These are phyloP conservation scores for Pseudocercospora cruenta DNA, from an alignment of 2,329 filamentous ascomycete species.

Conservation along the genomic window DNA sequence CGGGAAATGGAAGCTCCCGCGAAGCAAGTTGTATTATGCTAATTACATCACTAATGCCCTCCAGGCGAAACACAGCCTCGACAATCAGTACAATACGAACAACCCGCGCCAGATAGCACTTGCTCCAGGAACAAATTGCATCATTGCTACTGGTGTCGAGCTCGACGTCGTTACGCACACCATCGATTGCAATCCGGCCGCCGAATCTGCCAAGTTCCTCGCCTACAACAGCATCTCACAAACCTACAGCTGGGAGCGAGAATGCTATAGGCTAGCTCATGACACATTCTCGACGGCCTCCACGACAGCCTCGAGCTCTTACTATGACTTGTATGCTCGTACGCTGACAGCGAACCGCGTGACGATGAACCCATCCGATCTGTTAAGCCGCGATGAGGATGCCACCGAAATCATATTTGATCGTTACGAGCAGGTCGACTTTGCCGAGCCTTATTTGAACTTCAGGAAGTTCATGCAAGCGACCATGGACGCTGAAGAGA, in stretches of 20 bases:
- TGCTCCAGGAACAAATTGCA: neutral
- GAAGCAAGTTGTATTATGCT: slow-evolving; percentile 1
- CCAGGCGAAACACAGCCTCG: neutral
- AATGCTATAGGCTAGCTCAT: neutral
- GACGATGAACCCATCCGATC: neutral
- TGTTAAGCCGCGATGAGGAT: neutral
- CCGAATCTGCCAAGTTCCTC: slow-evolving; percentile 1
- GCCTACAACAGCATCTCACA: slow-evolving; percentile 4
- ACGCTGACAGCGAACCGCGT: slow-evolving; percentile 9
- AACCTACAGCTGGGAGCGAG: neutral
- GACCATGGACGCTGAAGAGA: neutral
- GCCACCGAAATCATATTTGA: neutral
- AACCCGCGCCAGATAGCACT: slow-evolving; percentile 8
- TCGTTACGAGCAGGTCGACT: neutral
- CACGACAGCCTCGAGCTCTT: neutral
- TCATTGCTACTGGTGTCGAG: neutral
- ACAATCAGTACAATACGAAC: neutral
- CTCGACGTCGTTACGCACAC: neutral
- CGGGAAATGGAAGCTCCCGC: neutral
- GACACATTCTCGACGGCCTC: neutral
- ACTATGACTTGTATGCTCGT: slow-evolving; percentile 9
- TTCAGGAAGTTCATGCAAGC: neutral
- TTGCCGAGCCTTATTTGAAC: neutral
- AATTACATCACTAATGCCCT: neutral
- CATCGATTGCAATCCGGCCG: neutral